These are phyloP conservation scores for Cladosporium sp. DNA, from an alignment of 2,329 filamentous ascomycete species.

Conservation along the genomic window DNA sequence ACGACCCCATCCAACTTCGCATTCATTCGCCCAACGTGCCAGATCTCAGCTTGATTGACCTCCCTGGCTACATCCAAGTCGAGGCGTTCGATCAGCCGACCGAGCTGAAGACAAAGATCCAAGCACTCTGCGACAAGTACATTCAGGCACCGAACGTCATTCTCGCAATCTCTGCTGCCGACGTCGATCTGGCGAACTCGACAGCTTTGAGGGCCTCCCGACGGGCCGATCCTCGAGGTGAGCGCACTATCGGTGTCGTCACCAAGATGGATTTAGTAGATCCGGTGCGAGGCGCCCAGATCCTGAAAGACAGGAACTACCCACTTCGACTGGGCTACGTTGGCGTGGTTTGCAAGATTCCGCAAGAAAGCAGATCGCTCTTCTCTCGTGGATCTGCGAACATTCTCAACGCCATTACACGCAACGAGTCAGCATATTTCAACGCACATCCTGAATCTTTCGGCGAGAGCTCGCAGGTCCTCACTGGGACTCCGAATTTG, in stretches of 20 bases:
- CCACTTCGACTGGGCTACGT: constrained; percentile 93
- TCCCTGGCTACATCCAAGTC: constrained; percentile 96
- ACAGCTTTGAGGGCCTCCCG: constrained; percentile 84
- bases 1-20: constrained; percentile 91
- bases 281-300: constrained; percentile 65
- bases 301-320: constrained; percentile 86
- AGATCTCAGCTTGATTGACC: constrained; percentile 89
- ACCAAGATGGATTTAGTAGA: constrained; percentile 99
- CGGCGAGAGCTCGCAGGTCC: constrained; percentile 63
- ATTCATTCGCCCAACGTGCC: constrained; percentile 95
- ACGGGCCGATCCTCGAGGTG: constrained; percentile 85
- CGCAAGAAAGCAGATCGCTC: constrained; percentile 56
- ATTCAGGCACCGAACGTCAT: constrained; percentile 96
- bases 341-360: constrained; percentile 82
- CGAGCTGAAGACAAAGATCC: constrained; percentile 91
- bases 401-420: constrained; percentile 71
- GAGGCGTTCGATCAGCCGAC: constrained; percentile 83
- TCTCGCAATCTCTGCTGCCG: constrained; percentile 91
- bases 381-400: constrained; percentile 80
- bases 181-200: constrained; percentile 95
- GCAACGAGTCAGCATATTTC: constrained; percentile 86
- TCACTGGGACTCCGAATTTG: constrained; percentile 76
- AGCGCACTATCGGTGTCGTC: constrained; percentile 95
- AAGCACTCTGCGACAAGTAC: constrained; percentile 95
- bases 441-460: constrained; percentile 75